Evolutionary conservation across 768 basidiomycete genomes (phyloP).

Genomic region (Lactarius indigo): DNA sequence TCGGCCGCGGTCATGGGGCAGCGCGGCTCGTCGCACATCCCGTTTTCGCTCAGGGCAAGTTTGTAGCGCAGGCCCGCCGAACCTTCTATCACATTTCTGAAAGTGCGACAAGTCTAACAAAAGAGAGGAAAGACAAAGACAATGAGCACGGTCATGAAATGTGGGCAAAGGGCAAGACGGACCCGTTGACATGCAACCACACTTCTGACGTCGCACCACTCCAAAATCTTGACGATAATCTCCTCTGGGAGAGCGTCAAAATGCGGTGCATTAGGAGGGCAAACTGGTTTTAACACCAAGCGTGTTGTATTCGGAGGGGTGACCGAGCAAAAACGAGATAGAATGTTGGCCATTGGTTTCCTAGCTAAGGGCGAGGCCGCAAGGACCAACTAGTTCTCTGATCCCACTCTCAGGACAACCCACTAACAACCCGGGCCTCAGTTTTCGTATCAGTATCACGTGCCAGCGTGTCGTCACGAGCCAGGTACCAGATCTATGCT

Average conservation of each 20-base stretch:
- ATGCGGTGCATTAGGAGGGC: neutral
- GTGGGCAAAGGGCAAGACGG: neutral
- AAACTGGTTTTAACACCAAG: neutral
- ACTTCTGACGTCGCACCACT: constrained; percentile 4
- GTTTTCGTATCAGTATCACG: too few relatives aligned
- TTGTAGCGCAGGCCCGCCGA: constrained; percentile 16
- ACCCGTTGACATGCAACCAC: constrained; percentile 16
- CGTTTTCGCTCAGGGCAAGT: constrained; percentile 7
- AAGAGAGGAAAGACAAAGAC: too few relatives aligned
- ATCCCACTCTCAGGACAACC: too few relatives aligned
- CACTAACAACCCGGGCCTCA: too few relatives aligned
- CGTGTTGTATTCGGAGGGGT: neutral
- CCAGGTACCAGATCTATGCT: too few relatives aligned
- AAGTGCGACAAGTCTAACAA: constrained; percentile 8
- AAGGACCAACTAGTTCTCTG: too few relatives aligned
- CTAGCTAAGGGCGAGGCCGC: too few relatives aligned
- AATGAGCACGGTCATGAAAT: neutral
- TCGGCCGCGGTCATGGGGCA: constrained; percentile 3
- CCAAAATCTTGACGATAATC: constrained; percentile 8
- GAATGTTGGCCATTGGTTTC: too few relatives aligned
- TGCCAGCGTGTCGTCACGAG: too few relatives aligned
- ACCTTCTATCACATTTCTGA: constrained; percentile 2
- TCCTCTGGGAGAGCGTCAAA: constrained; percentile 7
- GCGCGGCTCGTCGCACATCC: constrained; percentile 12
- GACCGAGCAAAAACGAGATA: neutral